Evolutionary conservation across 2,329 filamentous ascomycete genomes (phyloP).

Genomic region (Trichoderma polysporum): DNA sequence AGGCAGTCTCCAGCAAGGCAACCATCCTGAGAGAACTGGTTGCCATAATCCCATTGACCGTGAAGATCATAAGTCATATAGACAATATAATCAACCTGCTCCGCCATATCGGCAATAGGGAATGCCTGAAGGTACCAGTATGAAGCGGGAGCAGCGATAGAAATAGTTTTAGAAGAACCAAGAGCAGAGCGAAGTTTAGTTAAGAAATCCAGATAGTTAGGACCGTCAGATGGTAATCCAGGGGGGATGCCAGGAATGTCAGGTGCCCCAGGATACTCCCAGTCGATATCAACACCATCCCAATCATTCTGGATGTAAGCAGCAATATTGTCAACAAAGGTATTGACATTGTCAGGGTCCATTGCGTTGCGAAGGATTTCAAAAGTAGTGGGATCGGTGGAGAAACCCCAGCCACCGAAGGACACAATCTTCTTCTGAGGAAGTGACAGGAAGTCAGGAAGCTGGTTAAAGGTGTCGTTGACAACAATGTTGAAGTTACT

Average conservation of each 20-base stretch:
- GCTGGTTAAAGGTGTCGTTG: constrained; percentile 27
- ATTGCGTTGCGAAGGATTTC: constrained; percentile 28
- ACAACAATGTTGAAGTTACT: constrained; percentile 22
- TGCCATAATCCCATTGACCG: constrained; percentile 31
- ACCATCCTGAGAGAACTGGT: neutral
- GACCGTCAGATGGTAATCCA: constrained; percentile 27
- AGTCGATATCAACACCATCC: constrained; percentile 44
- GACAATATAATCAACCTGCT: constrained; percentile 35
- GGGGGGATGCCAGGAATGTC: neutral
- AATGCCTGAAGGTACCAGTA: constrained; percentile 38
- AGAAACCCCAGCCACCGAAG: constrained; percentile 32
- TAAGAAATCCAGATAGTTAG: too few species aligned
- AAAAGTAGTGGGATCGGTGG: constrained; percentile 25
- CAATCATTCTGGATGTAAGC: constrained; percentile 38
- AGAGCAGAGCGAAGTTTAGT: too few species aligned
- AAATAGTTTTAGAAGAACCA: constrained; percentile 31
- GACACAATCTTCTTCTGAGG: constrained; percentile 30
- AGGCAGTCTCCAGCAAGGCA: neutral
- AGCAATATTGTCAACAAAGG: constrained; percentile 35
- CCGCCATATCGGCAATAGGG: constrained; percentile 30
- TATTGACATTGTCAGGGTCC: constrained; percentile 34
- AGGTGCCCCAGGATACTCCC: constrained; percentile 38
- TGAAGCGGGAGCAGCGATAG: constrained; percentile 27
- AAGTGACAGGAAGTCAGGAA: constrained; percentile 26
- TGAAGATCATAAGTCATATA: constrained; percentile 37